Conservation (phyloP, 2,329 filamentous ascomycete species). For the Rosellinia necatrix region DNA sequence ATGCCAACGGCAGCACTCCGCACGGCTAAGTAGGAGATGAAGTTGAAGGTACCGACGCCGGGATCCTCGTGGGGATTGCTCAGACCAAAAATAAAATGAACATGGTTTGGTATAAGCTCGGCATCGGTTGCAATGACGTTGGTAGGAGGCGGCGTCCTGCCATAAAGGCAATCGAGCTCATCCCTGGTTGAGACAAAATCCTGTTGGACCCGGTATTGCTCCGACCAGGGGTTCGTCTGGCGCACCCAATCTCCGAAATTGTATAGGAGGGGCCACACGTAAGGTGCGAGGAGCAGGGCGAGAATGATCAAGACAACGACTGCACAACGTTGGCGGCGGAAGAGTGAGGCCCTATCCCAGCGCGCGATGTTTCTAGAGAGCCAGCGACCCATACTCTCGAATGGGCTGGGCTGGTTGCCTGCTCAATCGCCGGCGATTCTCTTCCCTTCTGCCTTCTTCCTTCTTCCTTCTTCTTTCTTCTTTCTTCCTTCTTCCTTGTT, state of each 20-base stretch:
- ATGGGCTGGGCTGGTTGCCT: not conserved
- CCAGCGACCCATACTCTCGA: conserved; percentile 16
- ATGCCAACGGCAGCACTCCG: conserved; percentile 45
- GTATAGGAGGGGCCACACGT: conserved; percentile 32
- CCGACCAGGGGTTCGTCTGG: conserved; percentile 43
- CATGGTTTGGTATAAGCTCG: conserved; percentile 44
- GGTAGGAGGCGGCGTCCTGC: conserved; percentile 27
- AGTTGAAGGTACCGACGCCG: conserved; percentile 42
- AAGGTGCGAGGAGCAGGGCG: conserved; percentile 31
- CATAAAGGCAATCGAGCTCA: conserved; percentile 43
- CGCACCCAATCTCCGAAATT: conserved; percentile 39
- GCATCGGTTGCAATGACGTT: conserved; percentile 10
- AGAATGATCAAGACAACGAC: conserved; percentile 29
- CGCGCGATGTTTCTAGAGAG: conserved; percentile 13
- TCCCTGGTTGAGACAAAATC: conserved; percentile 39
- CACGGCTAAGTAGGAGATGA: conserved; percentile 45
- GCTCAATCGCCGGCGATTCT: not conserved
- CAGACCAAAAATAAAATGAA: conserved; percentile 46
- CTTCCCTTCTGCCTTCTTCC: not conserved
- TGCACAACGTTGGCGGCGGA: conserved; percentile 30
- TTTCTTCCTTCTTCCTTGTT: not conserved
- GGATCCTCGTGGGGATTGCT: conserved; percentile 41
- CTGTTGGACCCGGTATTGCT: conserved; percentile 42
- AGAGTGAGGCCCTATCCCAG: conserved; percentile 26
- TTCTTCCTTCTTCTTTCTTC: not conserved